Percentiles rank a stretch among this genome's conserved stretches.
Conservation (phyloP, 1,284 basidiomycete genomes). For the Earliella scabrosa region DNA sequence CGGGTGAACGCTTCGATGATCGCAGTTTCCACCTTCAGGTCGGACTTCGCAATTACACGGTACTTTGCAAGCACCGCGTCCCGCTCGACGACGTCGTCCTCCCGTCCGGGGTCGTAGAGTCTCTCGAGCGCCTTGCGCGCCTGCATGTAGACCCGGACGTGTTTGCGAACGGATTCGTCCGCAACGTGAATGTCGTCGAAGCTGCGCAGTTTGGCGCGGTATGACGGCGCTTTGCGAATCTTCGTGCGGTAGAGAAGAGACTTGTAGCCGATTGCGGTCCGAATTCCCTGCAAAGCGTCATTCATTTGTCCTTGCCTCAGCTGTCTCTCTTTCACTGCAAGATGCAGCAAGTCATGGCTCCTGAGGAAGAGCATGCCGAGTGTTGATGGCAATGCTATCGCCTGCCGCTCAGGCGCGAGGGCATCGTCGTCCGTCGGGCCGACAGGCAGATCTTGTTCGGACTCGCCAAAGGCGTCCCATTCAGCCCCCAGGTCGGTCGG, state of each 20-base stretch:
- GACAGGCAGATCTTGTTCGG: too few relatives aligned
- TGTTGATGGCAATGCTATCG: neutral
- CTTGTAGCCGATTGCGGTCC: constrained; percentile 4
- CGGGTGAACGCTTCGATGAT: neutral
- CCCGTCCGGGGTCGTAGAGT: too few relatives aligned
- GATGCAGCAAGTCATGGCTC: neutral
- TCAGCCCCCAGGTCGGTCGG: neutral
- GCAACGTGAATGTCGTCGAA: neutral
- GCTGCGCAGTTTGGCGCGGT: neutral
- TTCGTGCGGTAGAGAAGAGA: neutral
- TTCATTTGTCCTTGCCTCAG: too few relatives aligned
- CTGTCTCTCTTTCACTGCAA: neutral
- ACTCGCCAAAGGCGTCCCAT: too few relatives aligned
- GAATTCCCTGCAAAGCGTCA: neutral
- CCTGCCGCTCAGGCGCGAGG: neutral
- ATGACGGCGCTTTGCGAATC: neutral
- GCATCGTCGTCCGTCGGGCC: too few relatives aligned
- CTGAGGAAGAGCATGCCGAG: neutral
- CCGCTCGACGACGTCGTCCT: neutral
- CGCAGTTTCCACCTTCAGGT: neutral
- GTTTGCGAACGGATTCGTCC: neutral
- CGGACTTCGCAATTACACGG: neutral
- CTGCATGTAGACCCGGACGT: neutral
- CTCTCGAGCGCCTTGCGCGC: too few relatives aligned
- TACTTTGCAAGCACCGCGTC: neutral